Percentiles rank a stretch among this genome's conserved stretches.
These are phyloP conservation scores for Plasmodium blacklocki DNA, from an alignment of 169 alveolate genomes.

Conservation along the genomic window DNA sequence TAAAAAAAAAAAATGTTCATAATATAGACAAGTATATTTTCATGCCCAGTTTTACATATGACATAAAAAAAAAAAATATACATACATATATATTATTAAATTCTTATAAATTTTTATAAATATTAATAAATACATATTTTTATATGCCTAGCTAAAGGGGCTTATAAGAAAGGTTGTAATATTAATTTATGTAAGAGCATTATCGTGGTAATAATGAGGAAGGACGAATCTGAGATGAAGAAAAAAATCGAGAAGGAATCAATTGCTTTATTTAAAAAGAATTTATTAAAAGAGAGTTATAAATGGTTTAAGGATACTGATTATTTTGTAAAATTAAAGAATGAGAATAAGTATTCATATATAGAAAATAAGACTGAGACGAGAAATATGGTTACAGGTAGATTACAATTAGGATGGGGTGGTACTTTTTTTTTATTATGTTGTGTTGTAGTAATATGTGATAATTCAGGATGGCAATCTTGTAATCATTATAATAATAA, in stretches of 20 bases:
- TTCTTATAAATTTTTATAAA: no score
- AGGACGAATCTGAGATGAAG: slow-evolving; percentile 9
- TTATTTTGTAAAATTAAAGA: slow-evolving; percentile 61
- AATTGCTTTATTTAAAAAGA: slow-evolving; percentile 61
- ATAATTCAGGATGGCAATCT: slow-evolving; percentile 75
- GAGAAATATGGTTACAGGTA: slow-evolving; percentile 53
- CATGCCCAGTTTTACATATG: no score
- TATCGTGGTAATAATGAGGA: slow-evolving; percentile 9
- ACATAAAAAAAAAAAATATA: no score
- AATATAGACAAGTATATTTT: no score
- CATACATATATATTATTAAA: no score
- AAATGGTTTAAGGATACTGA: slow-evolving; percentile 70
- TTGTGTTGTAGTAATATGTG: slow-evolving; percentile 75
- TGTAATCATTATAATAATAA: slow-evolving; percentile 61
- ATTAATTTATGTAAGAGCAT: no score
- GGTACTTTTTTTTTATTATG: slow-evolving; percentile 71
- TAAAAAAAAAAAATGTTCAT: no score
- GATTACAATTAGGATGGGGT: slow-evolving; percentile 74
- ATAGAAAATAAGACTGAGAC: slow-evolving; percentile 54
- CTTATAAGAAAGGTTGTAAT: no score
- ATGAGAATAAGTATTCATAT: slow-evolving; percentile 47
- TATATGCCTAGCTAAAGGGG: no score
- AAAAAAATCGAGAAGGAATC: slow-evolving; percentile 55
- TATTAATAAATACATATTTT: no score
- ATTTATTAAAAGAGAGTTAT: slow-evolving; percentile 65